Percentiles rank a stretch among this genome's conserved stretches.
Conservation (phyloP, 2,329 filamentous ascomycete species). For the Scedosporium apiospermum region DNA sequence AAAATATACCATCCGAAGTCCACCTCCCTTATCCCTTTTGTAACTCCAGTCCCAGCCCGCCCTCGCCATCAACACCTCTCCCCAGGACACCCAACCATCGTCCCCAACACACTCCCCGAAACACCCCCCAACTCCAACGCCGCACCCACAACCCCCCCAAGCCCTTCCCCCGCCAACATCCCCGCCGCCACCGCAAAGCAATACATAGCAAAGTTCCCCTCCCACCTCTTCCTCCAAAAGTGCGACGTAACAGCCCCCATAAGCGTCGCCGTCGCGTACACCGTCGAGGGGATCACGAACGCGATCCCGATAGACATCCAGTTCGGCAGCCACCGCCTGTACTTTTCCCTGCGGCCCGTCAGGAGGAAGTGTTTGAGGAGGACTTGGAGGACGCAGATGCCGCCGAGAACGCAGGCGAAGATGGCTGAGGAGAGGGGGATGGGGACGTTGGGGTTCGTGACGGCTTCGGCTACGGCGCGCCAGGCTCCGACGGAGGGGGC, state of each 20-base stretch:
- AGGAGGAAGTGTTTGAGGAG: constrained; percentile 44
- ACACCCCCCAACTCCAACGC: constrained; percentile 24
- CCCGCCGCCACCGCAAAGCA: constrained; percentile 52
- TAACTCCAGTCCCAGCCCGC: background rate
- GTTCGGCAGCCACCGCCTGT: constrained; percentile 49
- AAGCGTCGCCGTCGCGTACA: constrained; percentile 42
- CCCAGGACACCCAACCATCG: background rate
- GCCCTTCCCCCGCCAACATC: constrained; percentile 52
- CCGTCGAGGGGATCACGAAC: constrained; percentile 39
- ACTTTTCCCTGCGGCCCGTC: constrained; percentile 40
- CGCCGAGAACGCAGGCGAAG: constrained; percentile 45
- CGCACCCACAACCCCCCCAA: constrained; percentile 52
- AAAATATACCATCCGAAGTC: background rate
- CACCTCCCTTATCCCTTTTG: background rate
- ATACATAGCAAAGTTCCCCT: constrained; percentile 42
- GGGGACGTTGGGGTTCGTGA: constrained; percentile 45
- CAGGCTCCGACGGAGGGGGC: constrained; percentile 57
- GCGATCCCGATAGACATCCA: constrained; percentile 53
- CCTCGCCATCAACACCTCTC: background rate
- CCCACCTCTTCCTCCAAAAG: constrained; percentile 43
- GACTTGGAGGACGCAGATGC: constrained; percentile 40
- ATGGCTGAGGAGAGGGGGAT: constrained; percentile 45
- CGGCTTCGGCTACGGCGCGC: constrained; percentile 53
- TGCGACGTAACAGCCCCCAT: constrained; percentile 42
- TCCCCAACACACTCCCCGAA: background rate